phyloP scores from a whole-genome alignment of 2,329 filamentous ascomycete species.

The Aspergillus pseudoglaucus region DNA sequence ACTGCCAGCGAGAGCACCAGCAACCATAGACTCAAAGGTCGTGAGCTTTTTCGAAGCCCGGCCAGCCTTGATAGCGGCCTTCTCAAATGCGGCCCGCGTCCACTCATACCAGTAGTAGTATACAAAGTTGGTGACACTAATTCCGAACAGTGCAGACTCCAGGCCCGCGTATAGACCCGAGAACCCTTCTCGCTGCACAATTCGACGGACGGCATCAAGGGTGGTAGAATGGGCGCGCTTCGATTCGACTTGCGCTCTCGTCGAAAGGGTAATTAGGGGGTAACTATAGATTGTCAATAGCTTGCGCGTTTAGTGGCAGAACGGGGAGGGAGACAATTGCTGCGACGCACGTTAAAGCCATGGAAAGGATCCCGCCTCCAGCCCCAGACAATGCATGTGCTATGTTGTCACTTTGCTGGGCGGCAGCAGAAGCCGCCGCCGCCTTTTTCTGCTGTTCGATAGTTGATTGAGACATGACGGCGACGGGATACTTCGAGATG shows the following conservation, averaged over 20 bases:
- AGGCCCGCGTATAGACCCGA: slow-evolving; percentile 86
- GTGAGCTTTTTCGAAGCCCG: slow-evolving; percentile 75
- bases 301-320: slow-evolving; percentile 5
- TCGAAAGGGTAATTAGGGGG: slow-evolving; percentile 94
- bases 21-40: slow-evolving; percentile 88
- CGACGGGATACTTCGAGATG: not conserved
- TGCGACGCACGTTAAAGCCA: slow-evolving; percentile 73
- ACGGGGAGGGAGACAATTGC: slow-evolving; percentile 3
- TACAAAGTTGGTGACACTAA: slow-evolving; percentile 97
- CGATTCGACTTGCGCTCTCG: slow-evolving; percentile 94
- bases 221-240: slow-evolving; percentile 83
- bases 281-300: slow-evolving; percentile 53
- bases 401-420: slow-evolving; percentile 91
- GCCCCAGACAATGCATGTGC: slow-evolving; percentile 89
- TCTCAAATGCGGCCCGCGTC: slow-evolving; percentile 77
- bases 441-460: slow-evolving; percentile 29
- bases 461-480: slow-evolving; percentile 35
- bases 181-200: slow-evolving; percentile 86
- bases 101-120: slow-evolving; percentile 99
- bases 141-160: slow-evolving; percentile 91
- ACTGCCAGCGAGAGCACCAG: slow-evolving; percentile 85
- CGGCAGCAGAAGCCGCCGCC: slow-evolving; percentile 53
- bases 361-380: slow-evolving; percentile 88
- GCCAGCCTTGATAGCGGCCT: slow-evolving; percentile 65
- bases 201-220: slow-evolving; percentile 72